Percentiles rank a stretch among this genome's conserved stretches.
phyloP scores from a whole-genome alignment of 129 eudicot species.

The Artemisia annua region DNA sequence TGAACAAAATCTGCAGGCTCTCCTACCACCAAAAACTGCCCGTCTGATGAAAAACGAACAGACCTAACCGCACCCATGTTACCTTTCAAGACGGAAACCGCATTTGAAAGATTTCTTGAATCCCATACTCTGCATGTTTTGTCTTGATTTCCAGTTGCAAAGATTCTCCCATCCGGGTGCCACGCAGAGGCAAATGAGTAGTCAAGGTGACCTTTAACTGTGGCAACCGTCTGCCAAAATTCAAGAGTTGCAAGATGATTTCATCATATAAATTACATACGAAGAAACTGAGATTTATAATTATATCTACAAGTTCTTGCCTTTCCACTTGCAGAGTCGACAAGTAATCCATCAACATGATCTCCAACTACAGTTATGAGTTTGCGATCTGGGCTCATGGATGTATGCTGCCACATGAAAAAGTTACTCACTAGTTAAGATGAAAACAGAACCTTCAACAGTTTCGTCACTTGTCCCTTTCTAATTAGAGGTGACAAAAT shows the following conservation, averaged over 20 bases:
- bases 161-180: constrained; percentile 45
- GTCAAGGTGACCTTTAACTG: constrained; percentile 77
- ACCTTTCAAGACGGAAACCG: constrained; percentile 65
- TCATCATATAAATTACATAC: neutral
- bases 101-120: constrained; percentile 51
- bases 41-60: constrained; percentile 74
- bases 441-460: neutral
- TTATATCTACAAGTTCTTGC: constrained; percentile 35
- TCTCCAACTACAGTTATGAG: constrained; percentile 82
- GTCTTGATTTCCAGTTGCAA: constrained; percentile 93
- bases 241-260: neutral
- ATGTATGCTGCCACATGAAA: constrained; percentile 72
- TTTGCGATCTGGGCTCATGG: constrained; percentile 78
- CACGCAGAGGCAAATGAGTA: constrained; percentile 89
- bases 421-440: constrained; percentile 65
- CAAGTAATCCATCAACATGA: constrained; percentile 70
- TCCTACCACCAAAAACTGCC: constrained; percentile 69
- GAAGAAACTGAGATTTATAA: constrained; percentile 3
- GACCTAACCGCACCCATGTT: constrained; percentile 88
- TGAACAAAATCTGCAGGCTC: constrained; percentile 96
- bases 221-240: constrained; percentile 54
- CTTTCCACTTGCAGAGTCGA: constrained; percentile 74
- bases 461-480: no score
- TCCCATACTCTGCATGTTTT: constrained; percentile 94
- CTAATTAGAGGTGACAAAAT: neutral